Evolutionary conservation across 306 rosid species (phyloP).

Genomic region (Quercus berberidifolia): DNA sequence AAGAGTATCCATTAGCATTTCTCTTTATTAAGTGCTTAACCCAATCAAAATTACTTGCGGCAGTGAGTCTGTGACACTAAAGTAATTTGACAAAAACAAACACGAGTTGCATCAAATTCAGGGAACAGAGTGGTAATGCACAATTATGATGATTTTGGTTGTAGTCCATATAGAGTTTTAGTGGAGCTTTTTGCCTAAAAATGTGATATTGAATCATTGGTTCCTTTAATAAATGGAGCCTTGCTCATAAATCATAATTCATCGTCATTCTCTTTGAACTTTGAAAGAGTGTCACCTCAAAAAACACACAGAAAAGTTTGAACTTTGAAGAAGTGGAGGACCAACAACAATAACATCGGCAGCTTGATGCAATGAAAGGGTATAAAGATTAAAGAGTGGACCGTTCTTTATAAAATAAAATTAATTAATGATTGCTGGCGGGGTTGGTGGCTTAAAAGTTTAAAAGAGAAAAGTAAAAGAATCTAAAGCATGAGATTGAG

Average conservation of each 20-base stretch:
- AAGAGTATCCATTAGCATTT: too few relatives aligned
- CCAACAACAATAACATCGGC: neutral
- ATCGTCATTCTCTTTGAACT: neutral
- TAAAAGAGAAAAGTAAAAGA: neutral
- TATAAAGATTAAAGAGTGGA: conserved; percentile 7
- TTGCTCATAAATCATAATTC: neutral
- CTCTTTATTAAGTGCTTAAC: too few relatives aligned
- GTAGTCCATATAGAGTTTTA: neutral
- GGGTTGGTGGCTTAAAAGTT: conserved; percentile 18
- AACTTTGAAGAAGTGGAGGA: neutral
- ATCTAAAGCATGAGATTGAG: conserved; percentile 7
- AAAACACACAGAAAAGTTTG: too few relatives aligned
- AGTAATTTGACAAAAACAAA: conserved; percentile 2
- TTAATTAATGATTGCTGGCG: conserved; percentile 25
- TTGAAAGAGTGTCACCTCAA: too few relatives aligned
- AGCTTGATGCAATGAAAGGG: neutral
- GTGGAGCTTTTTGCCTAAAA: neutral
- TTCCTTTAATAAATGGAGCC: neutral
- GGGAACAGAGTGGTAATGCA: conserved; percentile 9
- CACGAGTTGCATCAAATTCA: conserved; percentile 28
- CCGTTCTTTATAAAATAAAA: neutral
- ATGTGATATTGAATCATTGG: neutral
- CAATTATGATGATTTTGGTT: conserved; percentile 9
- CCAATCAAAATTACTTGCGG: too few relatives aligned
- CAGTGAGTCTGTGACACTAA: too few relatives aligned